phyloP scores from a whole-genome alignment of 805 yeast species.

The Candida adriatica region DNA sequence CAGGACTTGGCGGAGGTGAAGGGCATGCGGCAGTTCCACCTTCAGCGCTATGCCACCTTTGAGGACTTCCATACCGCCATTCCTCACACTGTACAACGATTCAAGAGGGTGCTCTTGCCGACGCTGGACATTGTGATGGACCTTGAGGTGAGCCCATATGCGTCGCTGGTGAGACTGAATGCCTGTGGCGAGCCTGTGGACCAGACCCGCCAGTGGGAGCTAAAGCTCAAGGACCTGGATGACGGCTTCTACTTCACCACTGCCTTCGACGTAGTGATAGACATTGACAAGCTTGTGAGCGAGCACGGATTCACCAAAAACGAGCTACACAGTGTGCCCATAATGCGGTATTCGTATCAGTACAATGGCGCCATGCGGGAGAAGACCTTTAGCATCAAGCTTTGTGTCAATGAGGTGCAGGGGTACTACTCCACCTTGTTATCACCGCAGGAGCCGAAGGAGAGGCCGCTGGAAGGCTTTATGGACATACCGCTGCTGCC shows the following conservation, averaged over 20 bases:
- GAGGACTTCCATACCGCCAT: conserved; percentile 3
- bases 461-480: conserved; percentile 3
- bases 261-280: conserved; percentile 12
- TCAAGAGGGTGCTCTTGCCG: conserved; percentile 11
- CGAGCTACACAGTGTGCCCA: conserved; percentile 11
- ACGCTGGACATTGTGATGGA: conserved; percentile 6
- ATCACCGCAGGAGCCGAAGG: conserved; percentile 4
- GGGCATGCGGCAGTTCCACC: conserved; percentile 8
- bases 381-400: conserved; percentile 5
- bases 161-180: conserved; percentile 6
- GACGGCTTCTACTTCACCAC: conserved; percentile 20
- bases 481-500: conserved; percentile 25
- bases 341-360: conserved; percentile 6
- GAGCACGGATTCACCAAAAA: conserved; percentile 3
- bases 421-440: background rate
- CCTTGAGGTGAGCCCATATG: conserved; percentile 5
- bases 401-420: conserved; percentile 4
- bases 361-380: conserved; percentile 3
- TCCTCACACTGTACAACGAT: conserved; percentile 7
- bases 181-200: conserved; percentile 2
- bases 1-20: conserved; percentile 1
- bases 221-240: conserved; percentile 14
- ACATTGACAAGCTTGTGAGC: conserved; percentile 5
- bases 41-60: conserved; percentile 8
- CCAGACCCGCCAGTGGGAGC: conserved; percentile 1